A percentile compares a stretch with the other conserved stretches of the same genome.
Evolutionary conservation across 352 stramenopile species (phyloP).

Genomic region (Pythium aphanidermatum): DNA sequence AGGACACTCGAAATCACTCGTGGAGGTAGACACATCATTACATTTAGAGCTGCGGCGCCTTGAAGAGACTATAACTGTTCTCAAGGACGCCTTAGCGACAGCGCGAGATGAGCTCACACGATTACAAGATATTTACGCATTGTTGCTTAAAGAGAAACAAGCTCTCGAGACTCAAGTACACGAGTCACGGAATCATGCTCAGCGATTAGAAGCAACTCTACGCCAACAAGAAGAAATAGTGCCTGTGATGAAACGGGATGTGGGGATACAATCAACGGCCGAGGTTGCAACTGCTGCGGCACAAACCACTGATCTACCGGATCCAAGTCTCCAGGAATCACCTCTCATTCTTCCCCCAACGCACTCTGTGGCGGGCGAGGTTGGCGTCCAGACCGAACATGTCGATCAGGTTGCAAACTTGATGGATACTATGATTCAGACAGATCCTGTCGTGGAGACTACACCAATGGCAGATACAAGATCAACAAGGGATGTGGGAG

Average conservation of each 20-base stretch:
- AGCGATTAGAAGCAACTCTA: slow-evolving; percentile 17
- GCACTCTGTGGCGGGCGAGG: slow-evolving; percentile 4
- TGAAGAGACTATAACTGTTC: slow-evolving; percentile 30
- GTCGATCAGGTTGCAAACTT: neutral
- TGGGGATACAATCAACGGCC: slow-evolving; percentile 5
- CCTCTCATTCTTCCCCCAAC: neutral
- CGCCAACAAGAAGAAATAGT: slow-evolving; percentile 10
- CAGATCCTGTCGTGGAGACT: too few relatives aligned
- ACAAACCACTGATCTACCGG: slow-evolving; percentile 6
- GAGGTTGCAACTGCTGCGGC: neutral
- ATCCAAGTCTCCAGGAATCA: neutral
- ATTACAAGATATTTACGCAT: slow-evolving; percentile 33
- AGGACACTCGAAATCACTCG: too few relatives aligned
- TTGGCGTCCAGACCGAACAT: slow-evolving; percentile 4
- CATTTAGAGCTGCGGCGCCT: slow-evolving; percentile 31
- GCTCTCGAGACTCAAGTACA: slow-evolving; percentile 29
- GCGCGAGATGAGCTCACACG: slow-evolving; percentile 40
- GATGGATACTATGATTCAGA: slow-evolving; percentile 12
- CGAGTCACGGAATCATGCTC: slow-evolving; percentile 10
- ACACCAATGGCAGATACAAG: too few relatives aligned
- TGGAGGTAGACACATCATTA: too few relatives aligned
- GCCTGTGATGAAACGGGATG: slow-evolving; percentile 8
- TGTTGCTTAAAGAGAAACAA: slow-evolving; percentile 43
- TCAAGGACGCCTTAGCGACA: slow-evolving; percentile 32
- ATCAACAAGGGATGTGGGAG: slow-evolving; percentile 3